Conservation (phyloP, 1,284 basidiomycete species). For the Stygiomarasmius scandens region DNA sequence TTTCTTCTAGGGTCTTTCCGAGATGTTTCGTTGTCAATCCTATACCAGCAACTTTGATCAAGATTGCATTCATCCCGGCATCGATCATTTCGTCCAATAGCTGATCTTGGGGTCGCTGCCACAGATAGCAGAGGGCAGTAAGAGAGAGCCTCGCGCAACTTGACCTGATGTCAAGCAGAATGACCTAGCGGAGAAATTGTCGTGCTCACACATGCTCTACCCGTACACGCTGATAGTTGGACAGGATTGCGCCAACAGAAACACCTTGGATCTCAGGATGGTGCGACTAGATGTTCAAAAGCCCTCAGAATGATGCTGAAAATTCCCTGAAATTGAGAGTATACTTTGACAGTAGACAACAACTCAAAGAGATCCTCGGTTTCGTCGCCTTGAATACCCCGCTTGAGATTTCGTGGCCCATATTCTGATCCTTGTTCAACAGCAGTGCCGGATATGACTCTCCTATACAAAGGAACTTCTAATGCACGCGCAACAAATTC, state of each 20-base stretch:
- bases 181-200: neutral
- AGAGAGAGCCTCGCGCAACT: constrained; percentile 81
- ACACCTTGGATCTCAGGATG: constrained; percentile 89
- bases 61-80: constrained; percentile 77
- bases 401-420: constrained; percentile 59
- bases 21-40: constrained; percentile 83
- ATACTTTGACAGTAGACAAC: constrained; percentile 78
- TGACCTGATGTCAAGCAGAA: constrained; percentile 7
- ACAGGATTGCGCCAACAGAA: constrained; percentile 95
- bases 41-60: constrained; percentile 97
- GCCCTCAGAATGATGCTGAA: constrained; percentile 7
- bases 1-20: constrained; percentile 75
- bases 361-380: constrained; percentile 93
- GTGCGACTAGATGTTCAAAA: constrained; percentile 46
- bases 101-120: constrained; percentile 89
- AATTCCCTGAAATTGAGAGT: neutral
- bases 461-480: constrained; percentile 84
- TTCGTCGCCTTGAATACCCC: constrained; percentile 81
- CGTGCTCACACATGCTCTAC: constrained; percentile 91
- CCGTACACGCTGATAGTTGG: constrained; percentile 95
- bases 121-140: constrained; percentile 87
- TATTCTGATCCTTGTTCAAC: constrained; percentile 87
- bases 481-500: constrained; percentile 86
- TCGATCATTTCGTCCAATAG: constrained; percentile 88
- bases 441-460: constrained; percentile 80